Evolutionary conservation across 169 alveolate species (phyloP), one percentile per base, ranked within the genome.

Genomic region (Eimeria maxima): DNA sequence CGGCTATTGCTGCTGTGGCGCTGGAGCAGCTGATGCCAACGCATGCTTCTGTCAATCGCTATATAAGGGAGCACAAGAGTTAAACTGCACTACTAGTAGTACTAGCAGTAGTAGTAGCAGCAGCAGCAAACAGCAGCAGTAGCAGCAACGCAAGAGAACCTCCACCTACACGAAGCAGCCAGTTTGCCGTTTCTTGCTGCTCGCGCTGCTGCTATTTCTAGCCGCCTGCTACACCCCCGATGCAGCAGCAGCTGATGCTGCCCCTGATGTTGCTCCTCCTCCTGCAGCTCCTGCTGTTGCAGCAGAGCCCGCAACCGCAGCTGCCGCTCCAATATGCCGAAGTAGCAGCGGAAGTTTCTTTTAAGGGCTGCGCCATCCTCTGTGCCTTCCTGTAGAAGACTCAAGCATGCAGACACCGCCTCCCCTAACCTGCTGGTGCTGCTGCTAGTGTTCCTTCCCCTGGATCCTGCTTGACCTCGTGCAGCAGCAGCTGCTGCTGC

Each of bases 281-380:
- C 27, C n/a, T 60, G 69, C 69, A 14, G 69, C 69, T 60, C 27
- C 69, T 60, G 69, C 69, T 60, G 69, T 24, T 60, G 69, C 69
- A 60, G 69, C 69, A 60, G n/a, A 18, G 69, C 69, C n/a, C 69
- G 69, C n/a, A 60, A 24, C 8, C n/a, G 45, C 90, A 81, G 44
- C 45, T 81, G 90, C 24, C 90, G 47, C 47, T 50, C 69, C 38
- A 81, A 44, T 47, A 81, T 81, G 33, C 24, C 73, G 44, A n/a
- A 53, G 71, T 50, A 81, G 0, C 90, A 53, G 20, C 90, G 90
- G 44, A 81, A 81, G 13, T 10, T 81, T 27, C 73, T 81, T 44
- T 53, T 81, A 8, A 81, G 55, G 16, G 90, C 90, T 20, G n/a
- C 90, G 47, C 90, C 69, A 38, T 81, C 90, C 67, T 81, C 73